A percentile compares a stretch with the other conserved stretches of the same genome.
These are phyloP conservation scores for Pleurotus tuoliensis DNA, from an alignment of 768 basidiomycete species.

Conservation along the genomic window DNA sequence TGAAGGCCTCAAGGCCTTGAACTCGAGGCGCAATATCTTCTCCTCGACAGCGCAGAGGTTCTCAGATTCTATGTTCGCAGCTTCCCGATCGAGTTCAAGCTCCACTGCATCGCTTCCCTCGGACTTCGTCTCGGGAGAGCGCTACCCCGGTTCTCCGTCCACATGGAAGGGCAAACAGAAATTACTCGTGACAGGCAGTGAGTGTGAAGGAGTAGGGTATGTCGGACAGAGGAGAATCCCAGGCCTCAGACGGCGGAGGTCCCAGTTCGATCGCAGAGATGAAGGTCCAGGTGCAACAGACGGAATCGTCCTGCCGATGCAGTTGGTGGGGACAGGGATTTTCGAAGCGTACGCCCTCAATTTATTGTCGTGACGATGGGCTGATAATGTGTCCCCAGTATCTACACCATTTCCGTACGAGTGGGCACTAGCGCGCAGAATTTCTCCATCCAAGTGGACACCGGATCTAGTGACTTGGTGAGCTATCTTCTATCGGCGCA, in stretches of 20 bases:
- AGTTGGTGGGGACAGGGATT: slow-evolving; percentile 48
- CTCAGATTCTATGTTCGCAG: too few relatives aligned
- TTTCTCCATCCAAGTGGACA: slow-evolving; percentile 70
- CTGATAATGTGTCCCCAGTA: slow-evolving; percentile 31
- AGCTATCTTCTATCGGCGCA: slow-evolving; percentile 16
- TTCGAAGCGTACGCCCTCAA: slow-evolving; percentile 57
- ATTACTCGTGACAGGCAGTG: neutral
- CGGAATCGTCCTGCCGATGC: slow-evolving; percentile 57
- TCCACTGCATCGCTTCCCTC: neutral
- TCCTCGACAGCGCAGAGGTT: too few relatives aligned
- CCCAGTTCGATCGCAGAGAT: slow-evolving; percentile 13
- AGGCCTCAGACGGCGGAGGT: slow-evolving; percentile 7
- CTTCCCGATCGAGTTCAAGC: neutral
- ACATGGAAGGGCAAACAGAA: neutral
- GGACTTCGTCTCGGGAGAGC: neutral
- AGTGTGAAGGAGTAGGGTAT: neutral
- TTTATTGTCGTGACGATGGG: neutral
- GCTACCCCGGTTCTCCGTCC: neutral
- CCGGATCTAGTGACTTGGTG: slow-evolving; percentile 79
- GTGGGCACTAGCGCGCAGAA: slow-evolving; percentile 50
- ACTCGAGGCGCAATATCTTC: too few relatives aligned
- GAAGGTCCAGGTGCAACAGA: slow-evolving; percentile 43
- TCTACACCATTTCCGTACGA: slow-evolving; percentile 59
- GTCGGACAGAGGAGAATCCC: too few relatives aligned
- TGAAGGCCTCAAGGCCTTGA: too few relatives aligned